These are phyloP conservation scores for Diphasiastrum complanatum DNA, from an alignment of 83 land plant genomes.

Conservation along the genomic window DNA sequence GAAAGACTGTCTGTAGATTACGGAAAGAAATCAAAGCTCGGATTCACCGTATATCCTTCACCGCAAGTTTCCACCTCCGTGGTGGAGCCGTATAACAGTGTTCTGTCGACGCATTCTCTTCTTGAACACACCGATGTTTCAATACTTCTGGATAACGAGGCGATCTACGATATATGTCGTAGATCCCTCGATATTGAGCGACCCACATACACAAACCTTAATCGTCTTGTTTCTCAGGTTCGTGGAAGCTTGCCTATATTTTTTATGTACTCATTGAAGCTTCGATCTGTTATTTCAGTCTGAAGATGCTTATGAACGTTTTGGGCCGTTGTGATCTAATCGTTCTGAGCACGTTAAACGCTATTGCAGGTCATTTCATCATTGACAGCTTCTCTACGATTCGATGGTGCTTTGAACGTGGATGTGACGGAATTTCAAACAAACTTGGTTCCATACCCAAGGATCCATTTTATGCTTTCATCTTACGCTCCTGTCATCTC, in stretches of 20 bases:
- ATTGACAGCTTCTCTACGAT: constrained; percentile 27
- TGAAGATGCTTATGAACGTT: no score
- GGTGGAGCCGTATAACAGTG: no score
- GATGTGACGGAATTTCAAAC: constrained; percentile 23
- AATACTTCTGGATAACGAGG: no score
- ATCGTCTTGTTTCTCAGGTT: constrained; percentile 39
- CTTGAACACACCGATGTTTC: background rate
- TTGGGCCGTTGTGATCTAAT: no score
- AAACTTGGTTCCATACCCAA: constrained; percentile 16
- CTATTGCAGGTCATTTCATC: constrained; percentile 8
- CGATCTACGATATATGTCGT: no score
- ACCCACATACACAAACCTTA: constrained; percentile 30
- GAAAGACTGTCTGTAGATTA: constrained; percentile 19
- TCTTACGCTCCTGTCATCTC: no score
- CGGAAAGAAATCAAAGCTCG: constrained; percentile 13
- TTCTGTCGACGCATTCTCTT: background rate
- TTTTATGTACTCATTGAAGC: background rate
- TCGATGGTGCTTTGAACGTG: constrained; percentile 17
- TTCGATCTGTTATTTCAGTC: background rate
- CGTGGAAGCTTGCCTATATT: background rate
- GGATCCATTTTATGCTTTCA: no score
- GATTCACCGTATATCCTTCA: constrained; percentile 24
- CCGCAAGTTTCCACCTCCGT: constrained; percentile 29
- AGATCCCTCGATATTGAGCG: no score
- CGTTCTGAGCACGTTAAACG: no score